These are phyloP conservation scores for Cyberlindnera amylophila DNA, from an alignment of 805 yeast genomes.

Conservation along the genomic window DNA sequence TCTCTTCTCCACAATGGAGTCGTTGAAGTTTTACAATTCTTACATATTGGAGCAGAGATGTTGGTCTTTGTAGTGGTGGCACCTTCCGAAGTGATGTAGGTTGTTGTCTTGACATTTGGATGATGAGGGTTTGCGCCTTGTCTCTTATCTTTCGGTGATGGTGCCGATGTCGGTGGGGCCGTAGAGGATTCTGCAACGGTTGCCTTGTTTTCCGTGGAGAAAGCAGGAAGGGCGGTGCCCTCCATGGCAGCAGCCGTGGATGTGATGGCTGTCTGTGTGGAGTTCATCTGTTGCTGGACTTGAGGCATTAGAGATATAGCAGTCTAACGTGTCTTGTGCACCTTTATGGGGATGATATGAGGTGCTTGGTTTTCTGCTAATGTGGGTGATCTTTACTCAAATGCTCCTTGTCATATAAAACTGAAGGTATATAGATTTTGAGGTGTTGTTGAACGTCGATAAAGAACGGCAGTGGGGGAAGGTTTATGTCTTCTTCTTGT, in stretches of 20 bases:
- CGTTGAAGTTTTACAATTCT: slow-evolving; percentile 86
- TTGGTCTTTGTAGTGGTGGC: slow-evolving; percentile 62
- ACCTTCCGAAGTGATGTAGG: slow-evolving; percentile 51
- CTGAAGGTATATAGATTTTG: too few relatives aligned
- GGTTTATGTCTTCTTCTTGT: too few relatives aligned
- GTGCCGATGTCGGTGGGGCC: slow-evolving; percentile 6
- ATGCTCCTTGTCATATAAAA: too few relatives aligned
- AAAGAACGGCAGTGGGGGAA: too few relatives aligned
- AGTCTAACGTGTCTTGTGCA: too few relatives aligned
- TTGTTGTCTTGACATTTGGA: slow-evolving; percentile 61
- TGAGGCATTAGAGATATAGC: slow-evolving; percentile 2
- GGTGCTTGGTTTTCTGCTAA: too few relatives aligned
- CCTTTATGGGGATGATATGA: too few relatives aligned
- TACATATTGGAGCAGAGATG: slow-evolving; percentile 69
- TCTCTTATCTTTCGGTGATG: slow-evolving; percentile 8
- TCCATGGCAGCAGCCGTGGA: not conserved
- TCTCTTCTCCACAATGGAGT: slow-evolving; percentile 96
- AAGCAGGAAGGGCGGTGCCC: not conserved
- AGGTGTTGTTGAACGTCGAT: not conserved
- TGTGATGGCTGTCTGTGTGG: not conserved
- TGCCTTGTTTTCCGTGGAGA: slow-evolving; percentile 1
- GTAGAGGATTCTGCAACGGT: slow-evolving; percentile 1
- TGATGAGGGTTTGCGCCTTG: slow-evolving; percentile 17
- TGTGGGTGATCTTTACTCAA: too few relatives aligned
- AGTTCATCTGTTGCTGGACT: slow-evolving; percentile 2